These are phyloP conservation scores for Wickerhamiella azyma DNA, from an alignment of 805 yeast species.

Conservation along the genomic window DNA sequence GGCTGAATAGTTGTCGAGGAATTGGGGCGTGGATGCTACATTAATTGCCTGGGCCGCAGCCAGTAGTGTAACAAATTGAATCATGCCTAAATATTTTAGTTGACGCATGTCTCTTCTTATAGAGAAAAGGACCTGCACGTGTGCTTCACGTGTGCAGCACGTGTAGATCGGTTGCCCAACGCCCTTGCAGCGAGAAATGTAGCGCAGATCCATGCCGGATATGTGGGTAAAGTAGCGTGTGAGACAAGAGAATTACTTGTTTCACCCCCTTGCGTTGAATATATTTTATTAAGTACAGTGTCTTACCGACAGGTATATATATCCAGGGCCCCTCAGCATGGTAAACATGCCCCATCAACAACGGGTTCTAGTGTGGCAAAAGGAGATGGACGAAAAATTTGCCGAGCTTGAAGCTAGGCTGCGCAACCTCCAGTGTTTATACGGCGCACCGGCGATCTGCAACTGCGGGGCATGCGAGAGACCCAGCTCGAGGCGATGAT, in stretches of 20 bases:
- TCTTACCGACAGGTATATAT: background rate
- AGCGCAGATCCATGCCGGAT: too few species aligned
- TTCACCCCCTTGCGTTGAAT: too few species aligned
- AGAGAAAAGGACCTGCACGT: background rate
- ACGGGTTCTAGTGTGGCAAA: background rate
- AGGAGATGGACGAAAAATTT: background rate
- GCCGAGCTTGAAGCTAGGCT: background rate
- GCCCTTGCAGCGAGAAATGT: too few species aligned
- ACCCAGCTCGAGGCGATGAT: too few species aligned
- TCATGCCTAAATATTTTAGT: background rate
- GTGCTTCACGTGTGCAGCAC: background rate
- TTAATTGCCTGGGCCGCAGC: background rate
- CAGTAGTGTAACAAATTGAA: background rate
- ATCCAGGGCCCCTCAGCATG: background rate
- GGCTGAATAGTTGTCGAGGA: slow-evolving; percentile 32
- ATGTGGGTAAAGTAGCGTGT: too few species aligned
- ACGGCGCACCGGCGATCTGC: background rate
- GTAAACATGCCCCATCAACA: background rate
- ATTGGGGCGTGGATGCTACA: slow-evolving; percentile 2
- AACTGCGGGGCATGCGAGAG: too few species aligned
- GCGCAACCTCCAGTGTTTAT: background rate
- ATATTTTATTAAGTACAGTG: background rate
- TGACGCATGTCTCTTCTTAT: background rate
- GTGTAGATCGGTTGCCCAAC: background rate
- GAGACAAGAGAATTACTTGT: too few species aligned